These are phyloP conservation scores for Keithomyces neogunnii DNA, from an alignment of 2,329 filamentous ascomycete species.

Conservation along the genomic window DNA sequence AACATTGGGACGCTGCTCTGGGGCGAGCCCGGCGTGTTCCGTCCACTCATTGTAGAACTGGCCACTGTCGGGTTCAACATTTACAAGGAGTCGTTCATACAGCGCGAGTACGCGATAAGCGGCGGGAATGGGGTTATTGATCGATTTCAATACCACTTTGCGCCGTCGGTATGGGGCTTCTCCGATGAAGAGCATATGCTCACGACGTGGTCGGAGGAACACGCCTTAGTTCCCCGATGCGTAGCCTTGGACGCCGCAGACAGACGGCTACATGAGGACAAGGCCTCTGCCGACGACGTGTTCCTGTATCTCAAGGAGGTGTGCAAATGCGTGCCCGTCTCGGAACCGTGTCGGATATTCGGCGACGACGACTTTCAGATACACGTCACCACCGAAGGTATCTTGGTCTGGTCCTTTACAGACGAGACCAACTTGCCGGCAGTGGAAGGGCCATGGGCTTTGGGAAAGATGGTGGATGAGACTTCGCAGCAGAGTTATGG, in stretches of 20 bases:
- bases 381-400: not conserved
- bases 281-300: not conserved
- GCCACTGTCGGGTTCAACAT: conserved; percentile 3
- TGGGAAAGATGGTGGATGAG: not conserved
- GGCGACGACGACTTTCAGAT: conserved; percentile 5
- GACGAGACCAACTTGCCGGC: not conserved
- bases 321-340: not conserved
- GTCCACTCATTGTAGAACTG: not conserved
- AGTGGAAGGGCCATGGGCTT: not conserved
- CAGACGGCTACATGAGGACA: not conserved
- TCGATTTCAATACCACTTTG: not conserved
- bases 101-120: not conserved
- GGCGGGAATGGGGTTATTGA: not conserved
- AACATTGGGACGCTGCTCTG: conserved; percentile 1
- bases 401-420: conserved; percentile 1
- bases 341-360: not conserved
- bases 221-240: not conserved
- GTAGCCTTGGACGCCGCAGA: not conserved
- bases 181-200: not conserved
- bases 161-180: not conserved
- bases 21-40: not conserved
- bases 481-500: not conserved
- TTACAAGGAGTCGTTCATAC: conserved; percentile 4
- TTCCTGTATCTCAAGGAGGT: not conserved
- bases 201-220: conserved; percentile 1